These are phyloP conservation scores for Rhizomucor miehei DNA, from an alignment of 371 early-diverging fungal genomes.

Conservation along the genomic window DNA sequence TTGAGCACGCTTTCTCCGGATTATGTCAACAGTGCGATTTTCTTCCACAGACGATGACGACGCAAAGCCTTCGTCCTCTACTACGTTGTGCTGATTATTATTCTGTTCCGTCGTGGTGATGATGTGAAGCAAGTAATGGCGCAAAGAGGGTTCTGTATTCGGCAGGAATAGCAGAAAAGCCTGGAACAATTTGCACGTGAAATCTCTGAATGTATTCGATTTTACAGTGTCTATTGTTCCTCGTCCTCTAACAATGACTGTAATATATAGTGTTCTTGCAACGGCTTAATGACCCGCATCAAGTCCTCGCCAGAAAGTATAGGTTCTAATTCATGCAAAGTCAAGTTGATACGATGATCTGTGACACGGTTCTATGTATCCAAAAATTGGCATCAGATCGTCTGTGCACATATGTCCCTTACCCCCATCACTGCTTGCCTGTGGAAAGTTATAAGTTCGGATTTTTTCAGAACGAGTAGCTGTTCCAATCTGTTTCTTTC, in stretches of 20 bases:
- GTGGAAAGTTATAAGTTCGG: constrained; percentile 83
- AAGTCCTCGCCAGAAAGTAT: constrained; percentile 61
- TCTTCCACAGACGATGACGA: constrained; percentile 41
- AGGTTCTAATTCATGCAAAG: constrained; percentile 67
- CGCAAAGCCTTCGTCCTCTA: constrained; percentile 28
- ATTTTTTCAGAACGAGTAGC: constrained; percentile 85
- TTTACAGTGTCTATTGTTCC: no score
- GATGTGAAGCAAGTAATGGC: no score
- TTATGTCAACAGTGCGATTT: constrained; percentile 30
- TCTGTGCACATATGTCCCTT: neutral
- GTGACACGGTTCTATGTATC: constrained; percentile 67
- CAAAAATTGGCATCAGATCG: neutral
- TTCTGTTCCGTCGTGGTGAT: no score
- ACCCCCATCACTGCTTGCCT: constrained; percentile 26
- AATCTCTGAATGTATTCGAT: no score
- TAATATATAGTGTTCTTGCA: constrained; percentile 42
- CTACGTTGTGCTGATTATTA: no score
- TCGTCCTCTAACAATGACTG: constrained; percentile 23
- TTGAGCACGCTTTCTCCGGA: constrained; percentile 27
- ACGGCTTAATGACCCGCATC: constrained; percentile 50
- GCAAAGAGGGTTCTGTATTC: no score
- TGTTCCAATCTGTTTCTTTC: constrained; percentile 65
- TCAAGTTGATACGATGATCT: constrained; percentile 81
- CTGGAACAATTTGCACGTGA: no score
- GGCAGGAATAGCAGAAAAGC: no score